Conservation (phyloP, 495 filamentous ascomycete genomes). For the Tirmania nivea region DNA sequence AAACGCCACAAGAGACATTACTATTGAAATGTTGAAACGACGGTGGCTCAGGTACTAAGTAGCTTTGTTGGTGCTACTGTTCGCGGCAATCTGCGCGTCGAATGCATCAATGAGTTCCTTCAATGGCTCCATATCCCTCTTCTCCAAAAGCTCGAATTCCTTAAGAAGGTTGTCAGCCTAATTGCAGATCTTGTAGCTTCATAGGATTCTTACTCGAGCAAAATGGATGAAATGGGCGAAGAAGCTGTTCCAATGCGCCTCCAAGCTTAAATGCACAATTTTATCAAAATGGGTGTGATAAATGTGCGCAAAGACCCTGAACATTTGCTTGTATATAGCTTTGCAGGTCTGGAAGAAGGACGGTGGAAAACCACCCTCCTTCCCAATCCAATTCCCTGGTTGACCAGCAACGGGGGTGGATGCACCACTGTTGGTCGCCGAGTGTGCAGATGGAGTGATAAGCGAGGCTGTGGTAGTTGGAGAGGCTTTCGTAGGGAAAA, state of each 20-base stretch:
- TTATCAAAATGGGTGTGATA: conserved; percentile 45
- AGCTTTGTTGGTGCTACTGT: neutral
- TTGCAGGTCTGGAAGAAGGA: conserved; percentile 50
- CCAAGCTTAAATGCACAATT: conserved; percentile 41
- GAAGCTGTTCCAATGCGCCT: conserved; percentile 52
- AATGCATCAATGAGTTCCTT: conserved; percentile 48
- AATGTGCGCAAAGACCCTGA: conserved; percentile 56
- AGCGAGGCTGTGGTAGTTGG: conserved; percentile 24
- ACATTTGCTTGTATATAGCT: conserved; percentile 63
- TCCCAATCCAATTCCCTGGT: conserved; percentile 41
- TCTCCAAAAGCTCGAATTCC: conserved; percentile 42
- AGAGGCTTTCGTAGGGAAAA: conserved; percentile 43
- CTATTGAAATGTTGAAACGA: too few species aligned
- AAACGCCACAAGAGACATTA: too few species aligned
- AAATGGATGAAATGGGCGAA: conserved; percentile 61
- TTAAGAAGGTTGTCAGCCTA: conserved; percentile 21
- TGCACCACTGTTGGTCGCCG: conserved; percentile 7
- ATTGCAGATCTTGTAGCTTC: neutral
- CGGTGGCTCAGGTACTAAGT: too few species aligned
- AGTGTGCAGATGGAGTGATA: conserved; percentile 24
- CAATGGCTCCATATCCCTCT: conserved; percentile 58
- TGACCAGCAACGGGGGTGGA: conserved; percentile 2
- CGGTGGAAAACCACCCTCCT: conserved; percentile 51
- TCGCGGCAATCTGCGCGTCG: conserved; percentile 3
- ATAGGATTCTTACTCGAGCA: conserved; percentile 17